Percentiles rank a stretch among this genome's conserved stretches.
Evolutionary conservation across 208 protist species (phyloP).

Genomic region (Trypanosoma congolense): DNA sequence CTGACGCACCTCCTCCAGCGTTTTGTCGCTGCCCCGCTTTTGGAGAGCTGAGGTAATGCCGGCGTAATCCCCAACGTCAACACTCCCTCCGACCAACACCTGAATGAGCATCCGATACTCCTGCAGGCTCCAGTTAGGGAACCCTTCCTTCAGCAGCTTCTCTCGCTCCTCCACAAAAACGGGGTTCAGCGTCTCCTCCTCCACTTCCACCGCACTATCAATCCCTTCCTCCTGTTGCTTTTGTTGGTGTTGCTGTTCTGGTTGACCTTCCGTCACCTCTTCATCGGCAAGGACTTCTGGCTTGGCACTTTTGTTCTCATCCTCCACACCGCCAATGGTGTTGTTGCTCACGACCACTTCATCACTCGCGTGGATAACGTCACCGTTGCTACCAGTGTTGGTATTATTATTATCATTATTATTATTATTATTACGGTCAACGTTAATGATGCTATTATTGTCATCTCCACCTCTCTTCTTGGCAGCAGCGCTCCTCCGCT

Average conservation of each 20-base stretch:
- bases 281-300: neutral
- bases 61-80: slow-evolving; percentile 64
- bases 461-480: slow-evolving; percentile 3
- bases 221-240: slow-evolving; percentile 2
- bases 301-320: neutral
- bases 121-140: slow-evolving; percentile 51
- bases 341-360: slow-evolving; percentile 9
- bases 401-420: slow-evolving; percentile 7
- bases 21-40: slow-evolving; percentile 30
- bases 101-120: slow-evolving; percentile 62
- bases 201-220: slow-evolving; percentile 25
- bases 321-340: neutral
- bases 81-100: slow-evolving; percentile 40
- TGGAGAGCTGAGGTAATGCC: slow-evolving; percentile 30
- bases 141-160: slow-evolving; percentile 69
- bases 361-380: slow-evolving; percentile 13
- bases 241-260: too few relatives aligned
- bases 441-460: slow-evolving; percentile 25
- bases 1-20: slow-evolving; percentile 70
- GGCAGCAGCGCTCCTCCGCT: slow-evolving; percentile 40
- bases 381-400: slow-evolving; percentile 6
- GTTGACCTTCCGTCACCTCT: neutral
- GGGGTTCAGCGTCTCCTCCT: slow-evolving; percentile 54
- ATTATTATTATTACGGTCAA: slow-evolving; percentile 6
- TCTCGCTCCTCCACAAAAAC: slow-evolving; percentile 82